Evolutionary conservation across 176 grass and related monocot genomes (phyloP).

Genomic region (Oryza punctata): DNA sequence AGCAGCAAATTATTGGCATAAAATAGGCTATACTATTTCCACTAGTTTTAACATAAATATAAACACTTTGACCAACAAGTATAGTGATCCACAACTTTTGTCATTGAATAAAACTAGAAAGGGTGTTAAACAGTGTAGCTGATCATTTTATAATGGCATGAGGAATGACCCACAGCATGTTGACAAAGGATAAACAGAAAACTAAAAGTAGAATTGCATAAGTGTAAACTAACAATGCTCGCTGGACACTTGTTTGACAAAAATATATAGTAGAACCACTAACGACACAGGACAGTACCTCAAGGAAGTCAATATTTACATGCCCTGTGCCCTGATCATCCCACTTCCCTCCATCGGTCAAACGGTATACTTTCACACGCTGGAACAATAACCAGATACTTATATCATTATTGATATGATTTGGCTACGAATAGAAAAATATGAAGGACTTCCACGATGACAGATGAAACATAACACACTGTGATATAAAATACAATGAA

Average conservation of each 20-base stretch:
- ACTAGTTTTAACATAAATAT: background rate
- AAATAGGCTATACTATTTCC: background rate
- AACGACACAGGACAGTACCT: slow-evolving; percentile 48
- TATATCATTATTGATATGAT: slow-evolving; percentile 31
- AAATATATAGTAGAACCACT: slow-evolving; percentile 24
- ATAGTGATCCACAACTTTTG: background rate
- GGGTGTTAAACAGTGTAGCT: background rate
- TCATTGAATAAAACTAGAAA: background rate
- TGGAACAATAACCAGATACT: slow-evolving; percentile 48
- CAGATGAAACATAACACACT: background rate
- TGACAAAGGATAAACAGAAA: background rate
- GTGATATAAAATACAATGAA: background rate
- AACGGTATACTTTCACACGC: slow-evolving; percentile 94
- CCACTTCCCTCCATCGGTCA: slow-evolving; percentile 90
- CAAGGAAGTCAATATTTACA: slow-evolving; percentile 80
- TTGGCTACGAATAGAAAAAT: slow-evolving; percentile 7
- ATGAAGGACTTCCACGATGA: slow-evolving; percentile 6
- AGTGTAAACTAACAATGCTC: slow-evolving; percentile 19
- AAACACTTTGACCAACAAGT: background rate
- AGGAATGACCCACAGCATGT: background rate
- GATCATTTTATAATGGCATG: slow-evolving; percentile 9
- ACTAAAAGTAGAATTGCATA: background rate
- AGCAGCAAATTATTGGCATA: background rate
- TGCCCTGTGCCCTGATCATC: slow-evolving; percentile 97
- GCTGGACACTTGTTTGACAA: background rate